Evolutionary conservation across 2,329 filamentous ascomycete species (phyloP).

Genomic region (Phialocephala subalpina): DNA sequence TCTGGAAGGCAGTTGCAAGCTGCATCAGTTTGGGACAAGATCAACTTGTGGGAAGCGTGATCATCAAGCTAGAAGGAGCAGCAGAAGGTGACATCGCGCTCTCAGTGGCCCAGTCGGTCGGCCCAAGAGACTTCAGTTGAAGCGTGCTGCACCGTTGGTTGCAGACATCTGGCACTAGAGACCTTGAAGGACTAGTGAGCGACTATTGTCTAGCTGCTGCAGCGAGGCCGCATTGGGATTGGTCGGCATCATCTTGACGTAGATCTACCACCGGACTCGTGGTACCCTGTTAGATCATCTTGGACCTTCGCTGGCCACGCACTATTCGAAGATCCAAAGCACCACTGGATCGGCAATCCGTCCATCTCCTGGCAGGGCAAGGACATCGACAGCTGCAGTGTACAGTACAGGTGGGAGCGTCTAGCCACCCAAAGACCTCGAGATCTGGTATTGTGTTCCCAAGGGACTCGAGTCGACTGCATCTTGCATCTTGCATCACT

Average conservation of each 20-base stretch:
- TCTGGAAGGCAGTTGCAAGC: conserved; percentile 18
- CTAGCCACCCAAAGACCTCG: background rate
- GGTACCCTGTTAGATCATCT: conserved; percentile 23
- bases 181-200: conserved; percentile 8
- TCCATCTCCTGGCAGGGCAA: conserved; percentile 5
- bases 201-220: background rate
- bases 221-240: conserved; percentile 17
- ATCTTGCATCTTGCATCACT: background rate
- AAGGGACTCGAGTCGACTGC: background rate
- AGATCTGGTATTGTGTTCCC: background rate
- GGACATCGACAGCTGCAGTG: background rate
- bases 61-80: background rate
- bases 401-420: background rate
- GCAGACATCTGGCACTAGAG: conserved; percentile 13
- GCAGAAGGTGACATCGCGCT: conserved; percentile 11
- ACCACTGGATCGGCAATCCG: conserved; percentile 24
- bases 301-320: conserved; percentile 7
- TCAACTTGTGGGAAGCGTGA: background rate
- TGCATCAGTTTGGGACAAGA: conserved; percentile 8
- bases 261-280: conserved; percentile 25
- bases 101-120: conserved; percentile 27
- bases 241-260: conserved; percentile 27
- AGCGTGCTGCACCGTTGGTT: conserved; percentile 20
- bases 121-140: conserved; percentile 25
- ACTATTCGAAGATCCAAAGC: conserved; percentile 28